Percentiles rank a stretch among this genome's conserved stretches.
Evolutionary conservation across 2,329 filamentous ascomycete species (phyloP).

Genomic region (Septoria petroselini): DNA sequence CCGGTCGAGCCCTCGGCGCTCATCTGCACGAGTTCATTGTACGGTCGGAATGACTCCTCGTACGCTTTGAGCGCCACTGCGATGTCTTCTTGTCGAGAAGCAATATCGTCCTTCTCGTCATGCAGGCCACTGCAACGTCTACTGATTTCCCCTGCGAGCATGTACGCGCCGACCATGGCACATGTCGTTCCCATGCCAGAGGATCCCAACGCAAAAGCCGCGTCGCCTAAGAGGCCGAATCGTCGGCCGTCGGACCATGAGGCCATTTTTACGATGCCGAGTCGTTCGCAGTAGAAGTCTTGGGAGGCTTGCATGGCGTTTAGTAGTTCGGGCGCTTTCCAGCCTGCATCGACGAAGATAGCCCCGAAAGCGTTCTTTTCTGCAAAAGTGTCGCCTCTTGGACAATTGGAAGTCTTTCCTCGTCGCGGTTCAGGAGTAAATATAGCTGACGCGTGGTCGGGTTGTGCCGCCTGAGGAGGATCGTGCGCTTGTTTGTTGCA

Average conservation of each 20-base stretch:
- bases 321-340: conserved; percentile 40
- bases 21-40: conserved; percentile 24
- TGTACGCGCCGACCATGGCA: conserved; percentile 30
- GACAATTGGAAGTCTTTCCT: background rate
- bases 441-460: conserved; percentile 4
- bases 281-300: conserved; percentile 36
- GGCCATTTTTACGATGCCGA: conserved; percentile 7
- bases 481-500: conserved; percentile 2
- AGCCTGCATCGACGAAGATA: conserved; percentile 29
- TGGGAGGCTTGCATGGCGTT: conserved; percentile 35
- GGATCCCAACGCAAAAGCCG: conserved; percentile 26
- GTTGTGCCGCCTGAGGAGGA: conserved; percentile 6
- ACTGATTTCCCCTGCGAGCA: conserved; percentile 31
- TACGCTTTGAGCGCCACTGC: conserved; percentile 22
- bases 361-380: conserved; percentile 26
- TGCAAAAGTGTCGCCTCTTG: conserved; percentile 6
- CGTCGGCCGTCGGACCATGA: conserved; percentile 30
- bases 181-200: conserved; percentile 25
- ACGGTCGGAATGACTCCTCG: conserved; percentile 23
- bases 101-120: background rate
- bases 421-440: conserved; percentile 5
- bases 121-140: too few species aligned
- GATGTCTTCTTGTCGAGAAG: conserved; percentile 4
- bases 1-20: background rate
- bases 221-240: conserved; percentile 32